A percentile compares a stretch with the other conserved stretches of the same genome.
Evolutionary conservation across 495 filamentous ascomycete genomes (phyloP).

Genomic region (Penicillium canescens): DNA sequence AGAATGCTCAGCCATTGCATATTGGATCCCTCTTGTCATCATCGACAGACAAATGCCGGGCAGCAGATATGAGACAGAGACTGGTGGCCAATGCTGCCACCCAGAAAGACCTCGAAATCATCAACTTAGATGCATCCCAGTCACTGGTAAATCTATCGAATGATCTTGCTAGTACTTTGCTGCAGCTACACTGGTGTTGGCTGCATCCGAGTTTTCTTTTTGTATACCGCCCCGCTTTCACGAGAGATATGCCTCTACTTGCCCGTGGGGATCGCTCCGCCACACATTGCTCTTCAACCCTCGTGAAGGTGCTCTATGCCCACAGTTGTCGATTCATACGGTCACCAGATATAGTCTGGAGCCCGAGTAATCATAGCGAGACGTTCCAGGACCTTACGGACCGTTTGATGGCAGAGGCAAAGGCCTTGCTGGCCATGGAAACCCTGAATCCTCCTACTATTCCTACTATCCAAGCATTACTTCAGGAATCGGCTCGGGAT

Average conservation of each 20-base stretch:
- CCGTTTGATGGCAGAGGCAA: constrained; percentile 14
- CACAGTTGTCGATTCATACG: constrained; percentile 14
- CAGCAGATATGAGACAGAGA: constrained; percentile 1
- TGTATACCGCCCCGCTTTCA: constrained; percentile 29
- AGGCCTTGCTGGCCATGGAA: constrained; percentile 11
- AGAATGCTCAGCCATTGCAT: background rate
- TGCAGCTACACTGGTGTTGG: constrained; percentile 28
- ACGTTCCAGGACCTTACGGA: constrained; percentile 4
- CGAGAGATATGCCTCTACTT: constrained; percentile 11
- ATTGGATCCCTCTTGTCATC: background rate
- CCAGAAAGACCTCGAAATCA: background rate
- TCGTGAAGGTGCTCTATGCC: constrained; percentile 10
- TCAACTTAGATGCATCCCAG: constrained; percentile 3
- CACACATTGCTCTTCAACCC: constrained; percentile 11
- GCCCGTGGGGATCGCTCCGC: background rate
- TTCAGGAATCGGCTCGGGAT: constrained; percentile 14
- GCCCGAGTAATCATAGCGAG: background rate
- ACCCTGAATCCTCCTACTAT: constrained; percentile 13
- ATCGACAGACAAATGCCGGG: background rate
- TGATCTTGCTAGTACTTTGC: constrained; percentile 5
- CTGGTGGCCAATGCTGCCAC: constrained; percentile 5
- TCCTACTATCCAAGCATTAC: constrained; percentile 19
- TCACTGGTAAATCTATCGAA: constrained; percentile 4
- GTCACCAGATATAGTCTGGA: constrained; percentile 4
- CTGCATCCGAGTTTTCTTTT: constrained; percentile 26